Percentiles rank a stretch among this genome's conserved stretches.
These are phyloP conservation scores for Ilex asprella DNA, from an alignment of 257 asterid species.

Conservation along the genomic window DNA sequence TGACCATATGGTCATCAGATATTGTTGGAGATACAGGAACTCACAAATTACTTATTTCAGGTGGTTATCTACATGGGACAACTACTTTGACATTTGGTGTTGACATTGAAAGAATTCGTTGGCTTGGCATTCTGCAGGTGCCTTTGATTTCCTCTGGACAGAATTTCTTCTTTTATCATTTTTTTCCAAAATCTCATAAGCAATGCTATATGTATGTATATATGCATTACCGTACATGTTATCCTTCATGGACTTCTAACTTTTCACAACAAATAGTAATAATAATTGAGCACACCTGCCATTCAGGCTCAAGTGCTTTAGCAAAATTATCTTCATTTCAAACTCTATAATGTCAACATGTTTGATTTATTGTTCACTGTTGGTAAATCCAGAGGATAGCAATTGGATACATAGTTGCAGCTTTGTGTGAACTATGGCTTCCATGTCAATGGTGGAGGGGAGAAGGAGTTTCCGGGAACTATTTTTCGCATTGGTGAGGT, in stretches of 20 bases:
- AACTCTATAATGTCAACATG: background rate
- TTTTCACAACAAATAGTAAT: too few species aligned
- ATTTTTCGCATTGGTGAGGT: conserved; percentile 67
- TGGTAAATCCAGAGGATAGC: conserved; percentile 62
- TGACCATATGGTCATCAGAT: background rate
- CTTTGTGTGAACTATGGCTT: conserved; percentile 85
- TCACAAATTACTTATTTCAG: conserved; percentile 36
- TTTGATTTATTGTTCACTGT: conserved; percentile 1
- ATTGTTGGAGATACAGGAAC: conserved; percentile 9
- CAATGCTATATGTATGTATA: too few species aligned
- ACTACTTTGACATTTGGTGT: conserved; percentile 84
- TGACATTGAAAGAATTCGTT: conserved; percentile 60
- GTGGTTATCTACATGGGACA: conserved; percentile 85
- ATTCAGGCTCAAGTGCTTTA: too few species aligned
- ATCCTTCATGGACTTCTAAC: too few species aligned
- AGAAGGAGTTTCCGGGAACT: conserved; percentile 27
- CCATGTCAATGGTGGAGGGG: conserved; percentile 44
- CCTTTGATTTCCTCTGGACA: background rate
- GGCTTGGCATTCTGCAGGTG: conserved; percentile 88
- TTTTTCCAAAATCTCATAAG: too few species aligned
- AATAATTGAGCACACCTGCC: too few species aligned
- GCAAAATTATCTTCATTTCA: too few species aligned
- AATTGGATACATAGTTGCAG: conserved; percentile 63
- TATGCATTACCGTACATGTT: too few species aligned
- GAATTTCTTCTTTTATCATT: too few species aligned